Evolutionary conservation across 2,329 filamentous ascomycete species (phyloP), one percentile per base, ranked within the genome.

Genomic region (Coniochaeta ligniaria): DNA sequence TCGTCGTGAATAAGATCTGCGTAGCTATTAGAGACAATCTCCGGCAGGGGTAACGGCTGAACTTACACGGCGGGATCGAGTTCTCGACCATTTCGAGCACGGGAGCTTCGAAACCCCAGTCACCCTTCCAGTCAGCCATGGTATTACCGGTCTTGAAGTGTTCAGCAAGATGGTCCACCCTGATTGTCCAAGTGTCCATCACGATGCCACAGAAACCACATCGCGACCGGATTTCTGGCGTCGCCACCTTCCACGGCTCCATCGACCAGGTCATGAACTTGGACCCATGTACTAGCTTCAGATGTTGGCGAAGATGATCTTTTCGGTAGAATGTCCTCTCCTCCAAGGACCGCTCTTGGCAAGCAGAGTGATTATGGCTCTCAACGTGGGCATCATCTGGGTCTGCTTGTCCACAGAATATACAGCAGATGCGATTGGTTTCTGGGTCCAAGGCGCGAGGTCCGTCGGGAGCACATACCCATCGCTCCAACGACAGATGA

Each of bases 61-160:
- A 64, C 81, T 76, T 79, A 85, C 83, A 87, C 57, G 85, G 84
- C 59, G 85, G 85, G 61, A 88, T 86, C 55, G 84, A 84, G 68
- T 87, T 87, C 71, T 88, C 85, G 67, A 88, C 81, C 76, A 87
- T 81, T 63, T 84, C 78, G 65, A 86, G 75, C 47, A 88, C 80
- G 38, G 83, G 80, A 31, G 76, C 74, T 60, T 87, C 85, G 63
- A 88, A 87, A 77, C 85, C 85, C 84, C 85, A 87, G 72, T 86
- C 85, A 75, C 85, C 85, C 77, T 86, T 85, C 85, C 85, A 88
- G 71, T 87, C 83, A 63, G 81, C 83, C 85, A 88, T 88, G 67
- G 82, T 84, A 64, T 81, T 82, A 74, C 85, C 84, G 28, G 78
- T 82, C 73, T 86, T 87, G 76, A 87, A 88, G 71, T 88, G 85